These are phyloP conservation scores for Fraxinus sp. DNA, from an alignment of 305 asterid genomes.

Conservation along the genomic window DNA sequence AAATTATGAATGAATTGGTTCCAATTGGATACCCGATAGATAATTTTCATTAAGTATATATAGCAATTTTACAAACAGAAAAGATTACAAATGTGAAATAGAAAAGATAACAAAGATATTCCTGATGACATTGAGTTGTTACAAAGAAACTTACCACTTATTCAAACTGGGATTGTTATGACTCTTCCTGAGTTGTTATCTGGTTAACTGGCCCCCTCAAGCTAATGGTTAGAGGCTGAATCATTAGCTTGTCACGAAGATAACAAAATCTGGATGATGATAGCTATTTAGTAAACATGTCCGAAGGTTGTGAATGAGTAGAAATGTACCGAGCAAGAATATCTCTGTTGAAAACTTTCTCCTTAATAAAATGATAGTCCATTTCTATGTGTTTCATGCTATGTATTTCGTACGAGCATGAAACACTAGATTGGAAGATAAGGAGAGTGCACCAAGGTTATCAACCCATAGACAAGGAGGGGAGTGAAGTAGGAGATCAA, in stretches of 20 bases:
- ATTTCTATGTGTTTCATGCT: not conserved
- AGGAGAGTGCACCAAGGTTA: not conserved
- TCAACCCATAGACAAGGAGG: not conserved
- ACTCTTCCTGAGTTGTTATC: not conserved
- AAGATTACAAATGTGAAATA: too few relatives aligned
- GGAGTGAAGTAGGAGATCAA: not conserved
- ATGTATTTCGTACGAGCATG: not conserved
- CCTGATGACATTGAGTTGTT: not conserved
- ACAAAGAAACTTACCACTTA: not conserved
- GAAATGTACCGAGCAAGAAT: not conserved
- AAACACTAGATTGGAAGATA: not conserved
- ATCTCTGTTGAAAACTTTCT: not conserved
- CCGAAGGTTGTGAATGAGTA: not conserved
- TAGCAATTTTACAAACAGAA: not conserved
- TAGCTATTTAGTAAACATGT: not conserved
- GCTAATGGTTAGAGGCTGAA: not conserved
- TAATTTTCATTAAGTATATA: not conserved
- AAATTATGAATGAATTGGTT: too few relatives aligned
- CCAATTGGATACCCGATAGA: not conserved
- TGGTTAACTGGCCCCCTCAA: not conserved
- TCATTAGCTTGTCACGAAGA: not conserved
- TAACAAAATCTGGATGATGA: not conserved
- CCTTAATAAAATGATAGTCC: not conserved
- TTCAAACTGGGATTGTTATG: not conserved
- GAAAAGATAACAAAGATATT: too few relatives aligned